phyloP scores from a whole-genome alignment of 345 rosid genomes.

The Acer negundo region DNA sequence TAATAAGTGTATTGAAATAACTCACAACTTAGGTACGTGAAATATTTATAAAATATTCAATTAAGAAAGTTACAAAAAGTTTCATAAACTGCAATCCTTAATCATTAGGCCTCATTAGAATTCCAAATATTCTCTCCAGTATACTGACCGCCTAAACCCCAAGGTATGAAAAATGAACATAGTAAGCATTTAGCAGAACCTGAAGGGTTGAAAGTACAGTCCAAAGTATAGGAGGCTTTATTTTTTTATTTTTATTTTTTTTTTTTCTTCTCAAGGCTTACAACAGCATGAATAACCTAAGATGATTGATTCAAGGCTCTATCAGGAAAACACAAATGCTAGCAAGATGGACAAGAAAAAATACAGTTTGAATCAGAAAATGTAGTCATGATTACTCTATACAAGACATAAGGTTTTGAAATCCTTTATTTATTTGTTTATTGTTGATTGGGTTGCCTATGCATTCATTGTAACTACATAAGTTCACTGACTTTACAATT shows the following conservation, averaged over 20 bases:
- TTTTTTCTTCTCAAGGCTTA: neutral
- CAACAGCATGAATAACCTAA: neutral
- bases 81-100: neutral
- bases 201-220: too few species aligned
- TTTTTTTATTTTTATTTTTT: too few species aligned
- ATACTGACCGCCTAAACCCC: neutral
- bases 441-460: too few species aligned
- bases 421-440: too few species aligned
- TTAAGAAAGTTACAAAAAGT: neutral
- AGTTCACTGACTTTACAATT: too few species aligned
- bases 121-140: conserved; percentile 2
- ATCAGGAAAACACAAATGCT: too few species aligned
- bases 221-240: neutral
- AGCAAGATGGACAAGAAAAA: too few species aligned
- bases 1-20: neutral
- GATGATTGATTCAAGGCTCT: too few species aligned
- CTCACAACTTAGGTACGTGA: neutral
- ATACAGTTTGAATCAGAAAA: too few species aligned
- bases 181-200: neutral
- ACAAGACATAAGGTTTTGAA: too few species aligned
- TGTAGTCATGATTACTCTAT: too few species aligned
- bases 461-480: too few species aligned
- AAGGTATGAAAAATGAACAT: neutral
- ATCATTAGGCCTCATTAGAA: neutral
- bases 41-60: neutral